Evolutionary conservation across 495 filamentous ascomycete species (phyloP).

Genomic region (Penicillium salamii): DNA sequence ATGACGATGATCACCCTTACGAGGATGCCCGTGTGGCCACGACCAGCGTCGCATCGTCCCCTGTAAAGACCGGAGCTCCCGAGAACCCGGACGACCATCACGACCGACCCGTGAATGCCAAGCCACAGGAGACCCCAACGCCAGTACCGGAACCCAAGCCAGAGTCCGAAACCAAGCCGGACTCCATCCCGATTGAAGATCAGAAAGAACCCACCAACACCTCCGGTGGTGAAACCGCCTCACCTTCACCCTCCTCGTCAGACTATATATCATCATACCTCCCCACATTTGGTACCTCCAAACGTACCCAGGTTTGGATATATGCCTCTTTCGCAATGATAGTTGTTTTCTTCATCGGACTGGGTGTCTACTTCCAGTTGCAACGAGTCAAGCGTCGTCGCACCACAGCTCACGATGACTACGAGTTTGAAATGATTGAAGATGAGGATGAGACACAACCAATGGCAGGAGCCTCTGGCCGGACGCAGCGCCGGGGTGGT

Average conservation of each 20-base stretch:
- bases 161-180: conserved; percentile 19
- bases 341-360: conserved; percentile 73
- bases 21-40: conserved; percentile 53
- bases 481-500: conserved; percentile 60
- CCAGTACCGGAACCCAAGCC: background rate
- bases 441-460: conserved; percentile 73
- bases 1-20: conserved; percentile 79
- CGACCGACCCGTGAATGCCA: conserved; percentile 70
- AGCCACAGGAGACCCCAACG: conserved; percentile 35
- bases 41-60: conserved; percentile 45
- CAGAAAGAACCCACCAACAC: conserved; percentile 28
- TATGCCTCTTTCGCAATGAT: conserved; percentile 84
- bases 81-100: conserved; percentile 65
- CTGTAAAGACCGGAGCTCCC: conserved; percentile 42
- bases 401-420: conserved; percentile 76
- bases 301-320: conserved; percentile 90
- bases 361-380: conserved; percentile 77
- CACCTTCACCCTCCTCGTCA: conserved; percentile 37
- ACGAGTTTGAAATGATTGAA: conserved; percentile 91
- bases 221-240: conserved; percentile 37
- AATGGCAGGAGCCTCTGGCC: conserved; percentile 34
- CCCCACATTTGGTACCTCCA: conserved; percentile 90
- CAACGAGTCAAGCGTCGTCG: conserved; percentile 72
- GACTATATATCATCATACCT: conserved; percentile 85
- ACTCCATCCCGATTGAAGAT: conserved; percentile 1